These are phyloP conservation scores for Cokeromyces recurvatus DNA, from an alignment of 371 early-diverging fungal species.

Conservation along the genomic window DNA sequence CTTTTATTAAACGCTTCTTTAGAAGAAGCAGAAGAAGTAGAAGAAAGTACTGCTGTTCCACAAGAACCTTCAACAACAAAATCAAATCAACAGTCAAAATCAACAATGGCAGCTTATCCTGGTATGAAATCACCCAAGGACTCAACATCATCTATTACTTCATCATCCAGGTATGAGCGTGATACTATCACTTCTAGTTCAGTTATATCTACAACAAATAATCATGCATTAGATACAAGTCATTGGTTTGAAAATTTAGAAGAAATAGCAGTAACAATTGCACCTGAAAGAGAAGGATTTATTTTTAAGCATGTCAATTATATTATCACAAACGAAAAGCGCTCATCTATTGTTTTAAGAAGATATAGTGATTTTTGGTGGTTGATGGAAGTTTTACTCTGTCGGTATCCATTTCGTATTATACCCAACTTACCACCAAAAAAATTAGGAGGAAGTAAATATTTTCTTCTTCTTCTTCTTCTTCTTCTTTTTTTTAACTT, in stretches of 20 bases:
- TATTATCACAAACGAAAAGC: slow-evolving; percentile 40
- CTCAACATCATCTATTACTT: background rate
- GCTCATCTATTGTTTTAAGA: slow-evolving; percentile 38
- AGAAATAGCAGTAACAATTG: slow-evolving; percentile 54
- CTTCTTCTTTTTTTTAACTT: too few species aligned
- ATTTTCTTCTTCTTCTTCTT: too few species aligned
- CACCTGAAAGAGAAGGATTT: slow-evolving; percentile 65
- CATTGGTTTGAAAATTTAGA: slow-evolving; percentile 56
- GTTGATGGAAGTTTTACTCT: slow-evolving; percentile 31
- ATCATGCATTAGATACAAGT: slow-evolving; percentile 9
- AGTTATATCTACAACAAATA: background rate
- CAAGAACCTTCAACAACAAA: too few species aligned
- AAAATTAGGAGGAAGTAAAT: slow-evolving; percentile 42
- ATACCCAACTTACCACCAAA: slow-evolving; percentile 46
- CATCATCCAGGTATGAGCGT: background rate
- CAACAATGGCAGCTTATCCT: slow-evolving; percentile 10
- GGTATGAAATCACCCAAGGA: slow-evolving; percentile 12
- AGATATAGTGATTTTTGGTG: slow-evolving; percentile 48
- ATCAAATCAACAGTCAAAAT: slow-evolving; percentile 1
- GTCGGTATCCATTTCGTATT: slow-evolving; percentile 39
- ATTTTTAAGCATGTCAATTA: slow-evolving; percentile 51
- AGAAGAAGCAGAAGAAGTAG: too few species aligned
- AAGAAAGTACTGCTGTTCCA: slow-evolving; percentile 5
- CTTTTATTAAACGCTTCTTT: too few species aligned
- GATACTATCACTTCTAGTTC: background rate